phyloP scores from a whole-genome alignment of 768 basidiomycete species.

The Lentinula raphanica region DNA sequence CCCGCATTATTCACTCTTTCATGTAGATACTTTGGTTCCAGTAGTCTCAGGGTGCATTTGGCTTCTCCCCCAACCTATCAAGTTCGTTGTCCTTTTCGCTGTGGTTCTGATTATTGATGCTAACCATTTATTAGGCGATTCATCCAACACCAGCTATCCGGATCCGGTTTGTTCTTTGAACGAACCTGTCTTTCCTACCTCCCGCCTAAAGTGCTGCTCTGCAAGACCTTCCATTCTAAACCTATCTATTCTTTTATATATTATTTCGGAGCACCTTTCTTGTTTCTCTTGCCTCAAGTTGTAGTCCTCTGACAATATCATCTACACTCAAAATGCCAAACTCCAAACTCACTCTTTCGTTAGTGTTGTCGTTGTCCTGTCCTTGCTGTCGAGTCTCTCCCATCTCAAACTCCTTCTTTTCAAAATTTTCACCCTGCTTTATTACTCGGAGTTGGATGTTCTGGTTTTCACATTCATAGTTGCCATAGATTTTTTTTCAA shows the following conservation, averaged over 20 bases:
- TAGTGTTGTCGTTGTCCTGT: not conserved
- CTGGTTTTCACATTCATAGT: not conserved
- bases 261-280: not conserved
- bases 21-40: not conserved
- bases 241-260: conserved; percentile 1
- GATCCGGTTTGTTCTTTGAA: not conserved
- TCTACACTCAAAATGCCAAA: not conserved
- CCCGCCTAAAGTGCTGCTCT: not conserved
- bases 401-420: not conserved
- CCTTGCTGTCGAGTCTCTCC: not conserved
- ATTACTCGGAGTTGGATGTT: not conserved
- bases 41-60: not conserved
- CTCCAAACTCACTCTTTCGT: not conserved
- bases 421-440: not conserved
- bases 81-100: not conserved
- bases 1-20: not conserved
- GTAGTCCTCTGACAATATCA: not conserved
- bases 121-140: not conserved
- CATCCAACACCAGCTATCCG: not conserved
- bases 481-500: not conserved
- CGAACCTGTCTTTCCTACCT: not conserved
- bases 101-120: not conserved
- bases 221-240: not conserved
- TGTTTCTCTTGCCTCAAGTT: not conserved
- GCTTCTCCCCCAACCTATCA: not conserved